phyloP scores from a whole-genome alignment of 805 yeast species.

The Kazachstania taianensis region DNA sequence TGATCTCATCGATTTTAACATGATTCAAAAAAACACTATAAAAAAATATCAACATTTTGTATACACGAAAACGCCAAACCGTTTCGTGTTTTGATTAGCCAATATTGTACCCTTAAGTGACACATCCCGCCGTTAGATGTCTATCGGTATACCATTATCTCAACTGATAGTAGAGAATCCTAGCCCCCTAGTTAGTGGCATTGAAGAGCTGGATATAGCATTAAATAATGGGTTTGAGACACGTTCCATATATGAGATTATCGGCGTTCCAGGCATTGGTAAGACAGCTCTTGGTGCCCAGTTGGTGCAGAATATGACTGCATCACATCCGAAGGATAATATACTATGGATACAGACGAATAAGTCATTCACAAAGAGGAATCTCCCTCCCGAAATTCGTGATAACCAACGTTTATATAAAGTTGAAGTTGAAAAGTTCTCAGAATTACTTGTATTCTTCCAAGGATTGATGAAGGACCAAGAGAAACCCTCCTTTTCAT shows the following conservation, averaged over 20 bases:
- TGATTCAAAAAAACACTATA: no score
- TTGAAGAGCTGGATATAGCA: slow-evolving; percentile 14
- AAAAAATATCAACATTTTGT: no score
- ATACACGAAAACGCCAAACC: no score
- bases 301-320: slow-evolving; percentile 7
- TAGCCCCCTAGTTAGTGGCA: slow-evolving; percentile 18
- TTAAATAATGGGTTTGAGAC: slow-evolving; percentile 21
- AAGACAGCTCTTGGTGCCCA: slow-evolving; percentile 21
- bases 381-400: no score
- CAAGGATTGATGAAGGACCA: slow-evolving; percentile 8
- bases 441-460: slow-evolving; percentile 21
- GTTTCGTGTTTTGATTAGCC: no score
- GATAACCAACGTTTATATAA: no score
- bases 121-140: no score
- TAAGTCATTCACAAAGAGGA: not conserved
- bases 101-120: no score
- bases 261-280: slow-evolving; percentile 29
- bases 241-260: slow-evolving; percentile 25
- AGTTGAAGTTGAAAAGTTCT: slow-evolving; percentile 16
- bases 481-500: slow-evolving; percentile 6
- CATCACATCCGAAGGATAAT: slow-evolving; percentile 8
- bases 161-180: slow-evolving; percentile 22
- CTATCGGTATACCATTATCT: slow-evolving; percentile 27
- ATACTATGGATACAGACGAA: slow-evolving; percentile 25
- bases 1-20: no score